Base-by-base conservation (phyloP, 106 monocot genomes). In the Chionographis japonica region DNA sequence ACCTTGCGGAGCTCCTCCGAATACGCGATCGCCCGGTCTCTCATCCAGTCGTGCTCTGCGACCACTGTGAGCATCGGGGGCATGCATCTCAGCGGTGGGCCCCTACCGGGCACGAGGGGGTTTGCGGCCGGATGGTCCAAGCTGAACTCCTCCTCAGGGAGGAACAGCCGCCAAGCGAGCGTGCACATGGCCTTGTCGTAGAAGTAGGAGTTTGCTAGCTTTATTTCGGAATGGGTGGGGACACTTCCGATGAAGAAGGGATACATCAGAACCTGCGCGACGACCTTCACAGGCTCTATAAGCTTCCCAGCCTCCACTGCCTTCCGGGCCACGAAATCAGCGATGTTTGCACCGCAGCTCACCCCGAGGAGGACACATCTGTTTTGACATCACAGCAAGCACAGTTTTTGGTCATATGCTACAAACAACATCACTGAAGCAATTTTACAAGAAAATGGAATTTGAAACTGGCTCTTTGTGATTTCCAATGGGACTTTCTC, bases 41-140 rank as follows among this genome's bases (percentile, higher is more conserved):
- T 84, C 84, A 84, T 84, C 84, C 79, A 84, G 20, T 84, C 84
- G 12, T 79, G 84, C 68, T 84, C 84, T 12, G 84, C 84, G 39
- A 84, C 79, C 11, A 84, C 84, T 2, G 84, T 84, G 27, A 84
- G 84, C 0, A 79, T 75, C 13, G 84, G 84, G 4, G 79, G 84
- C 84, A 84, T 84, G 75, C 63, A 65, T 60, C 72, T 84, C 67
- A 84, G 60, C 4, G 84, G 84, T 4, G 84, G 84, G 2, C 72
- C 71, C 55, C 71, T 41, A 0, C 68, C 72, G 15, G 79, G 79
- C 8, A 84, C 17, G 5, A 84, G 84, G 3, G 83, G 83, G 56
- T 83, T 83, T 35, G 84, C 84, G 2, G 72, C 84, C 14, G 75
- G 68, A 59, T 84, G 84, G 27, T 84, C 84, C 41, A 84, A 56